Evolutionary conservation across 2,329 filamentous ascomycete genomes (phyloP), one percentile per base, ranked within the genome.

Genomic region (Sporothrix phasma): DNA sequence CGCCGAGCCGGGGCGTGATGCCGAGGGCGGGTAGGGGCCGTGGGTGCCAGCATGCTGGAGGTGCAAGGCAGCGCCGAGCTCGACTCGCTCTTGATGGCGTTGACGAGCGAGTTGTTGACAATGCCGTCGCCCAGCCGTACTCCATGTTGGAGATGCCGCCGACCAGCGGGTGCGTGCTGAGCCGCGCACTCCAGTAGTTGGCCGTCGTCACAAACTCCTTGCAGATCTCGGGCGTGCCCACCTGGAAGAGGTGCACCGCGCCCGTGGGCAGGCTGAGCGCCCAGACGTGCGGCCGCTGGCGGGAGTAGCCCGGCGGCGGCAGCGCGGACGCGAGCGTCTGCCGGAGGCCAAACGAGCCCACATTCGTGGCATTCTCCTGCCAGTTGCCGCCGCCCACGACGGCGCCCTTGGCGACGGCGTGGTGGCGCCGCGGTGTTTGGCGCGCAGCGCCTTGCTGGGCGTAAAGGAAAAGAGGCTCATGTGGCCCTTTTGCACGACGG

Each of bases 221-320:
- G 70, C 92, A 89, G 70, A 97, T 96, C 70, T 99, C 94, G 0
- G 90, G 86, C 0, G 94, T 99, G 64, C 94, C 94, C 58, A 94
- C 94, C 72, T 97, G 92, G 81, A 99, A 99, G n/a, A 99, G 82
- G 73, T 99, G 94, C 0, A 99, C 92, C 0, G 93, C 93, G 13
- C 94, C 94, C 1, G 88, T 95, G 0, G 94, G 93, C 53, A 99
- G 79, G 67, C 90, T 96, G 61, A 99, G 78, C 2, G 94, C 93
- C 89, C 92, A 99, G 1, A 99, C 94, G 73, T 97, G 87, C 4
- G 92, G 92, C 11, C 94, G 83, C 31, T 87, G 84, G 71, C 95
- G 92, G 39, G 92, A 97, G 75, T 97, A 97, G 11, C 94, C 94
- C 0, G 94, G 93, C 0, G 92, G 84, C 8, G 94, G 94, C 15